phyloP scores from a whole-genome alignment of 768 basidiomycete genomes.

The Suillus tomentosus region DNA sequence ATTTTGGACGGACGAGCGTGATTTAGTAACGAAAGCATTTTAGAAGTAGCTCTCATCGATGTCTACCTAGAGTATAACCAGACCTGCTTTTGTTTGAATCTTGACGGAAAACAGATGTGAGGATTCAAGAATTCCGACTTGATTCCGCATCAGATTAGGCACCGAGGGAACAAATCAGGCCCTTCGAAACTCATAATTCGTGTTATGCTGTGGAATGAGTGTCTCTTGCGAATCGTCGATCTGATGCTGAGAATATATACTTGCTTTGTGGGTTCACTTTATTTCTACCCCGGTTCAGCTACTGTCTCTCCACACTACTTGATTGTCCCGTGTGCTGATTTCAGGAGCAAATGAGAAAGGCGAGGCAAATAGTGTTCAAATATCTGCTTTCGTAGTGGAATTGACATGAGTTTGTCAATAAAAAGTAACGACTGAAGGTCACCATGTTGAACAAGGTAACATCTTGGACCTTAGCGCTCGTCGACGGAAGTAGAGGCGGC shows the following conservation, averaged over 20 bases:
- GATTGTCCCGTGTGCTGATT: too few species aligned
- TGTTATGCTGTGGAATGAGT: slow-evolving; percentile 9
- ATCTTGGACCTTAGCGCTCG: background rate
- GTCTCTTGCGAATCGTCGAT: background rate
- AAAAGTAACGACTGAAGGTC: too few species aligned
- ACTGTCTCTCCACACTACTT: background rate
- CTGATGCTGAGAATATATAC: background rate
- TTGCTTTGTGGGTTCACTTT: background rate
- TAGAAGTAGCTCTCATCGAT: background rate
- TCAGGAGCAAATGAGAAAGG: too few species aligned
- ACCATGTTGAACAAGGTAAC: too few species aligned
- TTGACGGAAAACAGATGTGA: background rate
- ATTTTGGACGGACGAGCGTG: background rate
- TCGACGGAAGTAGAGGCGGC: background rate
- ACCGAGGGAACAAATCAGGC: background rate
- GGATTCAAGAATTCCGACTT: background rate
- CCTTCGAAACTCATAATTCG: slow-evolving; percentile 24
- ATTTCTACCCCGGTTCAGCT: background rate
- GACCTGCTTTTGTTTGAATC: background rate
- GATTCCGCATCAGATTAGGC: background rate
- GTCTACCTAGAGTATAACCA: background rate
- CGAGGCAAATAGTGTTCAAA: too few species aligned
- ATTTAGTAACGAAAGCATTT: background rate
- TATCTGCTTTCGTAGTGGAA: too few species aligned
- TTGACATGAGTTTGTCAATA: too few species aligned